Evolutionary conservation across 495 filamentous ascomycete species (phyloP), one percentile per base, ranked within the genome.

Genomic region (Articulospora tetracladia): DNA sequence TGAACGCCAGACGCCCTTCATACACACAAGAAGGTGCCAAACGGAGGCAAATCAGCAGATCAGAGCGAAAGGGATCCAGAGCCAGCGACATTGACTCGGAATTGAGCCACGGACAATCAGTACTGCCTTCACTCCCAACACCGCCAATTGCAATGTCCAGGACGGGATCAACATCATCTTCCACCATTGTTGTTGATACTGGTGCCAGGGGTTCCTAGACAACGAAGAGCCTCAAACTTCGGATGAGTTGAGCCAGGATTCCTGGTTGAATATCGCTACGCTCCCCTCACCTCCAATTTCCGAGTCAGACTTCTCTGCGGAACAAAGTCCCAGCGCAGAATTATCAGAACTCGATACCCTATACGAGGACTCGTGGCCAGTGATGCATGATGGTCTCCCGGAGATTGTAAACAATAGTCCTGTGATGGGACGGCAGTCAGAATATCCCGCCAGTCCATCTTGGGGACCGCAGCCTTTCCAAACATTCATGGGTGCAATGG

Each of bases 1-100:
- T 85, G 15, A 77, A 74, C 34, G 73, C 73, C 48, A 66, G 72
- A 25, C 72, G 75, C 23, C 66, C 69, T n/a, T 68, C 65, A 53
- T 68, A 64, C 53, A 61, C 62, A n/a, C 61, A 64, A 52, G 65
- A 68, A 36, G 65, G 61, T 3, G 17, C 61, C 32, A 64, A 64
- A 28, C 17, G 61, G 28, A 32, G 65, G 10, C 58, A 57, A 65
- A 66, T 58, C 3, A 36, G 26, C 27, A 59, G 55, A 36, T 23
- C 50, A 24, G 65, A 64, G 4, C 47, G 58, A 2, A 64, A 61
- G 25, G n/a, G 24, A n/a, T 62, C 59, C 12, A 55, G 32, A n/a
- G 10, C 53, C 41, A 44, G 34, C 19, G 36, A 48, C 17, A 27
- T 46, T 30, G 32, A 41, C 17, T 55, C 53, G 7, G 12, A 23